Evolutionary conservation across 2,329 filamentous ascomycete genomes (phyloP).

Genomic region (Scleromitrula shiraiana): DNA sequence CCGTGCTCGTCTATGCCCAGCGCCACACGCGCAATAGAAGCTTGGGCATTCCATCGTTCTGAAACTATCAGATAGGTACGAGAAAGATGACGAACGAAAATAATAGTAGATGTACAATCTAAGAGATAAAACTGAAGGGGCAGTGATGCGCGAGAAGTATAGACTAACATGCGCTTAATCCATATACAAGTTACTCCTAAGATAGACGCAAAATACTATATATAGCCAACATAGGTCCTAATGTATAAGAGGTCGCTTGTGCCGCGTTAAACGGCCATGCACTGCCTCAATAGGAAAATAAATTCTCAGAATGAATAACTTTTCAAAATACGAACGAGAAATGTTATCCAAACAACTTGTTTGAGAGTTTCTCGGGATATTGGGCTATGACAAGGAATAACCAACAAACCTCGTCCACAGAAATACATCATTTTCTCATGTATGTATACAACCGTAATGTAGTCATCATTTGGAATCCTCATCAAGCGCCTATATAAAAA

Average conservation of each 20-base stretch:
- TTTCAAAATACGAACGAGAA: background rate
- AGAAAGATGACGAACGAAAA: constrained; percentile 8
- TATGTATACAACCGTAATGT: no score
- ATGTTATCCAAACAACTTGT: background rate
- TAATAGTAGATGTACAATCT: background rate
- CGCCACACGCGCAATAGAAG: background rate
- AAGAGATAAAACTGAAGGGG: background rate
- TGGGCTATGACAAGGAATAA: background rate
- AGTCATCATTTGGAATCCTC: no score
- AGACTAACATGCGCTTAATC: constrained; percentile 1
- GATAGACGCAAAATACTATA: constrained; percentile 6
- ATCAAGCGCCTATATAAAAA: no score
- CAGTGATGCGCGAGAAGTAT: background rate
- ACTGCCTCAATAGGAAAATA: constrained; percentile 6
- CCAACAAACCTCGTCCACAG: background rate
- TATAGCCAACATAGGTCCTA: constrained; percentile 3
- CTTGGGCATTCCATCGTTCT: background rate
- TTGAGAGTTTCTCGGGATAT: background rate
- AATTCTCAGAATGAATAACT: no score
- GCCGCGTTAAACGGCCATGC: constrained; percentile 4
- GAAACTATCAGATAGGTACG: background rate
- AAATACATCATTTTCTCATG: no score
- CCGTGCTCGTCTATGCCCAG: constrained; percentile 5
- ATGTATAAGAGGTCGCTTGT: constrained; percentile 8
- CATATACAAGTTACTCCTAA: background rate